Evolutionary conservation across 495 filamentous ascomycete species (phyloP).

Genomic region (Tetracladium setigerum): DNA sequence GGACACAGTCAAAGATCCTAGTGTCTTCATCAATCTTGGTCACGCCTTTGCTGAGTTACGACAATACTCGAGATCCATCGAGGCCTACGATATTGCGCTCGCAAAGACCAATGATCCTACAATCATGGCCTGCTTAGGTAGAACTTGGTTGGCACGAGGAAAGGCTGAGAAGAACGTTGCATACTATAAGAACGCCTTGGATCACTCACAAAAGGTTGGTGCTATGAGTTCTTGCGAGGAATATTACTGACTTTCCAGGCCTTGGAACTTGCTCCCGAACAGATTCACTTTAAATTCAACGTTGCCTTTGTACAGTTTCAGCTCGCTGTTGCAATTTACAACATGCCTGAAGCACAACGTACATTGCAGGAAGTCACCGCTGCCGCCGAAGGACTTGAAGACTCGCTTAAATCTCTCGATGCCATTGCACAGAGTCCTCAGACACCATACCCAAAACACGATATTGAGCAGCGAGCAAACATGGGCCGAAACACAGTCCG

Average conservation of each 20-base stretch:
- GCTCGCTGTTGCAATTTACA: slow-evolving; percentile 73
- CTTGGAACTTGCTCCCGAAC: slow-evolving; percentile 67
- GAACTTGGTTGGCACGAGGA: slow-evolving; percentile 86
- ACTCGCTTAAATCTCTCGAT: slow-evolving; percentile 73
- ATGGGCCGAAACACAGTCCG: slow-evolving; percentile 94
- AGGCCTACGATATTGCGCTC: slow-evolving; percentile 89
- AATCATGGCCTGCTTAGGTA: slow-evolving; percentile 83
- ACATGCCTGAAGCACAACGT: slow-evolving; percentile 63
- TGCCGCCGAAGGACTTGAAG: slow-evolving; percentile 77
- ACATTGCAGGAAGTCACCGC: slow-evolving; percentile 55
- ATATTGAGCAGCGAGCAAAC: slow-evolving; percentile 89
- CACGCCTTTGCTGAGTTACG: slow-evolving; percentile 85
- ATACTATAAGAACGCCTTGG: slow-evolving; percentile 80
- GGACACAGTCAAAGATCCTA: slow-evolving; percentile 79
- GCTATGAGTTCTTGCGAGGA: not conserved
- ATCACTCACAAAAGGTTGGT: slow-evolving; percentile 69
- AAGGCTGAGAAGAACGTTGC: slow-evolving; percentile 69
- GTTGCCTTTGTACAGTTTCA: slow-evolving; percentile 96
- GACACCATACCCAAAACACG: slow-evolving; percentile 82
- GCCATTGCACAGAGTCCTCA: slow-evolving; percentile 74
- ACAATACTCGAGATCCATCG: slow-evolving; percentile 83
- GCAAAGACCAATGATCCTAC: slow-evolving; percentile 69
- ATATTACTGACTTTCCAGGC: slow-evolving; percentile 43
- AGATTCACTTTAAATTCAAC: slow-evolving; percentile 91
- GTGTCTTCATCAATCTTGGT: slow-evolving; percentile 84